Evolutionary conservation across 2,329 filamentous ascomycete genomes (phyloP), one percentile per base, ranked within the genome.

Genomic region (Alternaria dauci): DNA sequence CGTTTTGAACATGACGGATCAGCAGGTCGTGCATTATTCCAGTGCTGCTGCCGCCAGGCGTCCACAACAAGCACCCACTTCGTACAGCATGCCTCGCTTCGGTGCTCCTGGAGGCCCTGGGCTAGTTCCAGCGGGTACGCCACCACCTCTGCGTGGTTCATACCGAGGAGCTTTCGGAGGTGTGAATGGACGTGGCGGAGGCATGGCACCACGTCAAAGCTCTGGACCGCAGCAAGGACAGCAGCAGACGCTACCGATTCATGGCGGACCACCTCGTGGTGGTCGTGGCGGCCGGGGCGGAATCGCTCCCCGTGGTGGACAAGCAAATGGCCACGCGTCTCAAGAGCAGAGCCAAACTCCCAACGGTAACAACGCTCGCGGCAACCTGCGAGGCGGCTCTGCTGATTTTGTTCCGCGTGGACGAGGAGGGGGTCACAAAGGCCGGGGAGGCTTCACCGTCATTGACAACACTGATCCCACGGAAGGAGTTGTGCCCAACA

Each of bases 1-100:
- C 0, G 93, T 98, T 2, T 85, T 99, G 34, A 99, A 99, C 80
- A 83, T 96, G 58, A 90, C 89, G 1, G 85, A 94, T 73, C 90
- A 87, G 70, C 95, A 99, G 80, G 86, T 97, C 20, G 83, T 96
- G 42, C 89, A 81, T 61, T 85, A 86, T 60, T 87, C 91, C 52
- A 86, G 87, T 75, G 83, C 86, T 42, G 80, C 82, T 53, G 74
- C 83, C 72, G 85, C 87, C 63, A 86, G 86, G 66, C 83, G 83
- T 44, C 82, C 79, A 38, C 81, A 80, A 67, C 78, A 73, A 41
- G 81, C 81, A 4, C 70, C 81, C 16, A 82, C 83, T 12, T 83
- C 86, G 1, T 81, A 88, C 62, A 86, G 83, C 0, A 81, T 85
- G 42, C 75, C 76, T 26, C 80, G 82, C 14, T 88, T 85, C 78